Base-by-base conservation (phyloP, 257 asterid species). In the Solanum ossicruentum region DNA sequence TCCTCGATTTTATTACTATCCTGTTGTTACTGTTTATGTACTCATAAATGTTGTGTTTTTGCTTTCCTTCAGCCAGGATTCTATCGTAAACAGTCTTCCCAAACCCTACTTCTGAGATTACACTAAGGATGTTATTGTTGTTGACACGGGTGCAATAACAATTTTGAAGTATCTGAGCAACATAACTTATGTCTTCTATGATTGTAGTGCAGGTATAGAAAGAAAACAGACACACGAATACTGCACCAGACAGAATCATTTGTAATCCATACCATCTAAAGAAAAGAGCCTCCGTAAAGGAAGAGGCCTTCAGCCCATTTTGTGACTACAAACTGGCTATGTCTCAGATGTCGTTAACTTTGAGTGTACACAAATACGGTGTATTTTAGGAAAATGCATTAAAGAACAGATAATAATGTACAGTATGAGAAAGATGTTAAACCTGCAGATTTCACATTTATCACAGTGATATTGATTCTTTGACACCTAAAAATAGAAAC, bases 361-460 rank as follows among this genome's bases (percentile, higher is more conserved):
- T 47, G 60, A 3, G 41, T 47, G 47, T 47, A 12, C 20, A 47
- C 21, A 10, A 21, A 73, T 15, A 72, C 7, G 81, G n/a, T 0
- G 21, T 73, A 47, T 21, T 47, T 47, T 12, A 47, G 60, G 13
- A 21, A 73, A 73, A 47, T 47, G 60, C 43, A 23, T 21, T 23
- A 21, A 17, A 21, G 60, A 73, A 73, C 57, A 12, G n/a, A 73
- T 8, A 21, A 47, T 21, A 41, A 73, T 73, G 43, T 21, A 21
- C 81, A 73, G 43, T 21, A 75, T 2, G 43, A 49, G 43, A 49
- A 77, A 57, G 26, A 69, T n/a, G 23, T 82, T 85, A 82, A 32
- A 92, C 97, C 97, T 92, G 95, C 98, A 94, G 84, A 94, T 94
- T 88, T 94, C 97, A 87, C 97, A 94, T 87, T 87, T 86, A 23